phyloP scores from a whole-genome alignment of 257 asterid species.

The Lycium ferocissimum region DNA sequence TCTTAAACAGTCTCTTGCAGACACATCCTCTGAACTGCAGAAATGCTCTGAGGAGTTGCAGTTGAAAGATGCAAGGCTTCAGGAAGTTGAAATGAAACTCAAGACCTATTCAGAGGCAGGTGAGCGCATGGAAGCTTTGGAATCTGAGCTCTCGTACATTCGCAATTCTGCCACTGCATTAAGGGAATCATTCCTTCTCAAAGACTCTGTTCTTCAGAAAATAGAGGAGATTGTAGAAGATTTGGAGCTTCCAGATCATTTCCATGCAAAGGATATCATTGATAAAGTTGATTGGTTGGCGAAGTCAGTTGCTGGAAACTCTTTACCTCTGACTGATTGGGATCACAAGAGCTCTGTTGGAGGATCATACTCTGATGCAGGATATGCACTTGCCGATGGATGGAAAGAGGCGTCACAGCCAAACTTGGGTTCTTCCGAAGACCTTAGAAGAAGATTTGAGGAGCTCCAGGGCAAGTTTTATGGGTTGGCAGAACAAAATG shows the following conservation, averaged over 20 bases:
- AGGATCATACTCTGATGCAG: slow-evolving; percentile 69
- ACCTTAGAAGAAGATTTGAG: slow-evolving; percentile 71
- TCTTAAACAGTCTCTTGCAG: slow-evolving; percentile 90
- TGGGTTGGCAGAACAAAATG: slow-evolving; percentile 95
- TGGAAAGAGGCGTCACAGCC: slow-evolving; percentile 66
- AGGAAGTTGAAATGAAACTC: slow-evolving; percentile 83
- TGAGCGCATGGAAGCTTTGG: slow-evolving; percentile 98
- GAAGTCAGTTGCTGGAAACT: slow-evolving; percentile 66
- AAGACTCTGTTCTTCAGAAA: slow-evolving; percentile 94
- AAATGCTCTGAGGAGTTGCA: slow-evolving; percentile 78
- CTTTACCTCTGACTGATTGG: slow-evolving; percentile 64
- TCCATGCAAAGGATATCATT: slow-evolving; percentile 80
- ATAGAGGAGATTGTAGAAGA: slow-evolving; percentile 96
- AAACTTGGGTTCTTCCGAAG: slow-evolving; percentile 62
- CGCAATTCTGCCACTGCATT: slow-evolving; percentile 96
- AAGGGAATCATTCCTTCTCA: slow-evolving; percentile 96
- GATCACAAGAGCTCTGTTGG: slow-evolving; percentile 66
- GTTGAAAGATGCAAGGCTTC: slow-evolving; percentile 70
- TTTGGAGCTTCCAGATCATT: slow-evolving; percentile 92
- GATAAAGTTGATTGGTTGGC: slow-evolving; percentile 94
- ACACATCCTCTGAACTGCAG: slow-evolving; percentile 73
- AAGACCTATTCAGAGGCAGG: slow-evolving; percentile 92
- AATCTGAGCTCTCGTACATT: slow-evolving; percentile 95
- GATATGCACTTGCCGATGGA: slow-evolving; percentile 64
- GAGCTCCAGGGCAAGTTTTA: slow-evolving; percentile 86